These are phyloP conservation scores for Inonotus hispidus DNA, from an alignment of 1,284 basidiomycete genomes.

Conservation along the genomic window DNA sequence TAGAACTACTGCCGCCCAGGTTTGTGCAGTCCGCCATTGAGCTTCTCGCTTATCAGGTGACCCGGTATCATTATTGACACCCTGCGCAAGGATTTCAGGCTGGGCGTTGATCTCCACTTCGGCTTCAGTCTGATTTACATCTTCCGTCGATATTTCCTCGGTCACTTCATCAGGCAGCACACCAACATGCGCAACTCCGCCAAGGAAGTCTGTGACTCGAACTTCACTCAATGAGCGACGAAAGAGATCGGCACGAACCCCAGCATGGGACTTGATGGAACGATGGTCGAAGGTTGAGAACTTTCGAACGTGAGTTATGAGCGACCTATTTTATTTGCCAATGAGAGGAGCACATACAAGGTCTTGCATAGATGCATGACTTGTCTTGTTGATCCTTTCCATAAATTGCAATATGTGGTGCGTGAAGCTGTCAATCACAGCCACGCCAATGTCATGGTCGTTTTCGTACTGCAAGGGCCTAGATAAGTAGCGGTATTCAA, in stretches of 20 bases:
- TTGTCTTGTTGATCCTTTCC: slow-evolving; percentile 90
- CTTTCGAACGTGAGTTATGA: slow-evolving; percentile 33
- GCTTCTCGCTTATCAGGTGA: not conserved
- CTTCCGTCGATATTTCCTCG: not conserved
- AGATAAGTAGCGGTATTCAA: not conserved
- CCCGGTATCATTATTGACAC: not conserved
- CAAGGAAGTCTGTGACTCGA: slow-evolving; percentile 93
- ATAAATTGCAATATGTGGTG: slow-evolving; percentile 90
- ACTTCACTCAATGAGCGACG: slow-evolving; percentile 60
- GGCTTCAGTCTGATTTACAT: not conserved
- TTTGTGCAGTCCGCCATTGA: not conserved
- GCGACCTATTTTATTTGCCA: not conserved
- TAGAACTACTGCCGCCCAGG: not conserved
- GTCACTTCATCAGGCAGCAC: slow-evolving; percentile 21
- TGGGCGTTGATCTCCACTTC: not conserved
- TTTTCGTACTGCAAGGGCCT: slow-evolving; percentile 67
- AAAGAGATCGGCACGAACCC: slow-evolving; percentile 85
- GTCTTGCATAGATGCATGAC: slow-evolving; percentile 75
- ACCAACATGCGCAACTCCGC: slow-evolving; percentile 85
- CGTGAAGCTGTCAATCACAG: slow-evolving; percentile 94
- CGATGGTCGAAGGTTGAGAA: slow-evolving; percentile 76
- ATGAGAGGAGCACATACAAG: slow-evolving; percentile 50
- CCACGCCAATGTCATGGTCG: slow-evolving; percentile 90
- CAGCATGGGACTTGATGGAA: slow-evolving; percentile 80
- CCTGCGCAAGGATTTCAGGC: not conserved